Evolutionary conservation across 305 asterid species (phyloP), one percentile per base, ranked within the genome.

Genomic region (Striga hermonthica): DNA sequence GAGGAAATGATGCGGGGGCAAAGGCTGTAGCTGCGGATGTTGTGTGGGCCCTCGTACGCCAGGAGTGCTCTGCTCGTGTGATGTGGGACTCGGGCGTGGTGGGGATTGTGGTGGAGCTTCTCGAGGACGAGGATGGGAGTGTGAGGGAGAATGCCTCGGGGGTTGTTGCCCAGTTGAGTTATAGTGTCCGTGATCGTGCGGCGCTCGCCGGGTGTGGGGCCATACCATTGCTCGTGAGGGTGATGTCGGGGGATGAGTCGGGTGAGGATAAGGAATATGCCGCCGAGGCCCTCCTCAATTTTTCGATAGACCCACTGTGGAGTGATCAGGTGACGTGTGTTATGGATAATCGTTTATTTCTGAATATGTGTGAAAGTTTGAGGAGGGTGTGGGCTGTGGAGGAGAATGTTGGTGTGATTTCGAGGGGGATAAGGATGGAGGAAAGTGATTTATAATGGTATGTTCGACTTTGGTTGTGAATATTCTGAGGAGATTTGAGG

Each of bases 21-120:
- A 83, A 79, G 69, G 84, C 83, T 64, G 80, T 79, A 0, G 88
- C 86, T 49, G 84, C 79, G 34, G 90, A 80, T 63, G 79, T 83
- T 45, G 59, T 83, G 35, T 76, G 85, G 84, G 72, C 72, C 57
- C 83, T 83, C 14, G 75, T 83, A 4, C 69, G 76, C 58, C 80
- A 82, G 70, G 74, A 77, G 64, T 73, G 76, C 72, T 75, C 81
- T 41, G 43, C 14, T 39, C 66, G 74, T 1, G 45, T 74, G n/a
- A 8, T 81, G 60, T 81, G 65, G 36, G 75, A 76, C 64, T 81
- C 83, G 3, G 81, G 82, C n/a, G 86, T 48, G 9, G 60, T 81
- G 67, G 74, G 78, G 7, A 52, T 76, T 41, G 28, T 79, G 3
- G 86, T 81, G 14, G 80, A 75, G 66, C 83, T 81, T 62, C 62